phyloP scores from a whole-genome alignment of 768 basidiomycete genomes.

The Tephrocybe sp. region DNA sequence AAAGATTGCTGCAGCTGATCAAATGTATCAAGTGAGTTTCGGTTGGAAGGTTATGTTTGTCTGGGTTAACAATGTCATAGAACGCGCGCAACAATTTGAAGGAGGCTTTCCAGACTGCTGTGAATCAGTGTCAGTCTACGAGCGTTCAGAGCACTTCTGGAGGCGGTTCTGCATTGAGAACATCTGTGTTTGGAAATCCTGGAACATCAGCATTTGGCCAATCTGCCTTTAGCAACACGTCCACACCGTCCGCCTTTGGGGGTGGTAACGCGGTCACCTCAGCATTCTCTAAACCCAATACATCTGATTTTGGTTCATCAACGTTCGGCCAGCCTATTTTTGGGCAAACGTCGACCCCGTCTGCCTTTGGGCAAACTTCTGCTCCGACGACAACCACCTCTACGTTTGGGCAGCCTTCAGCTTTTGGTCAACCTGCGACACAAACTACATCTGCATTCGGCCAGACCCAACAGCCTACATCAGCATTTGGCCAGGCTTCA shows the following conservation, averaged over 20 bases:
- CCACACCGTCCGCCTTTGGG: constrained; percentile 25
- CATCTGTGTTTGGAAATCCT: constrained; percentile 26
- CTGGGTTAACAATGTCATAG: constrained; percentile 17
- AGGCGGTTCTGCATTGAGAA: constrained; percentile 4
- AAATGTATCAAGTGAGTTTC: constrained; percentile 33
- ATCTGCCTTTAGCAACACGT: constrained; percentile 21
- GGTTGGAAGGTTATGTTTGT: too few species aligned
- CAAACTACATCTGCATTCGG: constrained; percentile 18
- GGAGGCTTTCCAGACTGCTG: constrained; percentile 52
- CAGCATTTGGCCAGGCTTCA: constrained; percentile 30
- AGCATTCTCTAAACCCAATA: constrained; percentile 26
- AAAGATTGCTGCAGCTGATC: constrained; percentile 52
- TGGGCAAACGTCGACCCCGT: constrained; percentile 13
- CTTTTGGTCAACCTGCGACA: constrained; percentile 21
- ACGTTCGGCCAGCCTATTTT: constrained; percentile 28
- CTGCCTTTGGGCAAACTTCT: constrained; percentile 30
- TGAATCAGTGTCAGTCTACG: constrained; percentile 33
- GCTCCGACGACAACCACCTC: constrained; percentile 18
- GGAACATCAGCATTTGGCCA: constrained; percentile 28
- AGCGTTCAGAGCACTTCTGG: constrained; percentile 12
- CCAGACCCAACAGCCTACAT: constrained; percentile 27
- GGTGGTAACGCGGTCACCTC: constrained; percentile 19
- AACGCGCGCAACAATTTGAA: constrained; percentile 47
- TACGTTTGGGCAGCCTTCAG: constrained; percentile 9
- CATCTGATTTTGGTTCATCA: constrained; percentile 37